These are phyloP conservation scores for Ogataea trehalophila DNA, from an alignment of 805 yeast species.

Conservation along the genomic window DNA sequence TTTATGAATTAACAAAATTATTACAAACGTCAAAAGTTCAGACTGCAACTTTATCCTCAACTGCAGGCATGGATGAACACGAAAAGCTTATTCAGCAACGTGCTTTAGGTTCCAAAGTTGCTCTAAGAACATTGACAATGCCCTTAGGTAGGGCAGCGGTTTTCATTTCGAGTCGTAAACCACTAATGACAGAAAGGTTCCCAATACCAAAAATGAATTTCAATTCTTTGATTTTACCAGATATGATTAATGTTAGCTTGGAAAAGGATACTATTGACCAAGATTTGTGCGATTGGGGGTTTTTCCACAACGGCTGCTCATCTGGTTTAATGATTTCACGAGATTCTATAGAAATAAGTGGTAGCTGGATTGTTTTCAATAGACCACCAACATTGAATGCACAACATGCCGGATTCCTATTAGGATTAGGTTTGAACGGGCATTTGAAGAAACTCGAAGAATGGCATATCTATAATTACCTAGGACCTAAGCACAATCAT, in stretches of 20 bases:
- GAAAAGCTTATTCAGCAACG: constrained; percentile 52
- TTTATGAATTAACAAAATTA: constrained; percentile 67
- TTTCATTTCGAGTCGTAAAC: constrained; percentile 61
- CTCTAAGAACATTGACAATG: constrained; percentile 66
- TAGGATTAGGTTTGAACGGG: constrained; percentile 90
- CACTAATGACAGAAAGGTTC: constrained; percentile 80
- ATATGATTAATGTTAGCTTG: constrained; percentile 52
- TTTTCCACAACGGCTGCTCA: constrained; percentile 88
- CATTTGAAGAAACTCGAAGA: constrained; percentile 80
- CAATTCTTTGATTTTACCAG: constrained; percentile 60
- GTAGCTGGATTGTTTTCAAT: constrained; percentile 89
- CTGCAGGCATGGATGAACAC: constrained; percentile 45
- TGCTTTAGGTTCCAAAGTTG: constrained; percentile 53
- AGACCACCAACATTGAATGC: constrained; percentile 67
- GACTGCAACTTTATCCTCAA: constrained; percentile 37
- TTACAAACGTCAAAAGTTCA: constrained; percentile 69
- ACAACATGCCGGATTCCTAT: constrained; percentile 91
- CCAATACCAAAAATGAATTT: constrained; percentile 74
- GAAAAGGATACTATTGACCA: constrained; percentile 50
- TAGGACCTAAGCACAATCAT: constrained; percentile 81
- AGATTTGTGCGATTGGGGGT: constrained; percentile 67
- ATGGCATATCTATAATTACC: constrained; percentile 92
- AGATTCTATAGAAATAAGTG: constrained; percentile 64
- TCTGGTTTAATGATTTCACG: constrained; percentile 71
- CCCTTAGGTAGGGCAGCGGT: constrained; percentile 79